Conservation (phyloP, 495 filamentous ascomycete species). For the Annulohypoxylon maeteangense region DNA sequence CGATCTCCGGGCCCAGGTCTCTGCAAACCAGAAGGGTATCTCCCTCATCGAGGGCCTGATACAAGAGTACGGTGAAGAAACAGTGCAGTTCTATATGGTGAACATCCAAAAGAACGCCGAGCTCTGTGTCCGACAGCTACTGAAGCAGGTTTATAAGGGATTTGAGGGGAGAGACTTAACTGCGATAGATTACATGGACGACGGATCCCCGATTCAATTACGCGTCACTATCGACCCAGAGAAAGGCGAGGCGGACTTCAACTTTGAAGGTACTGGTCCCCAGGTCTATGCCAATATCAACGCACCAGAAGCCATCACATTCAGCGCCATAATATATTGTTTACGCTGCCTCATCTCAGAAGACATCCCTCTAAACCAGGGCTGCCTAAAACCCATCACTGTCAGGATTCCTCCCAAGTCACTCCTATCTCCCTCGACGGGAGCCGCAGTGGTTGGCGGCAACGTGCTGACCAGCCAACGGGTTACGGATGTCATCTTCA, state of each 20-base stretch:
- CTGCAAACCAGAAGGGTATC: constrained; percentile 96
- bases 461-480: constrained; percentile 93
- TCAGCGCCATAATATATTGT: constrained; percentile 96
- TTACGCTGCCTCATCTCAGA: constrained; percentile 90
- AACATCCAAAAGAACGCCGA: constrained; percentile 95
- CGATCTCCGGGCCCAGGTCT: constrained; percentile 95
- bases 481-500: constrained; percentile 93
- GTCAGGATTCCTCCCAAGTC: constrained; percentile 85
- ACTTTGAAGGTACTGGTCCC: constrained; percentile 90
- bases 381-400: constrained; percentile 87
- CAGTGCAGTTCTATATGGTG: constrained; percentile 96
- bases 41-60: constrained; percentile 87
- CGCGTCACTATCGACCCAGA: constrained; percentile 83
- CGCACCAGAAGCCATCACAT: constrained; percentile 92
- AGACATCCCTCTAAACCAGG: constrained; percentile 97
- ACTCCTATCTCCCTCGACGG: constrained; percentile 86
- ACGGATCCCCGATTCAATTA: constrained; percentile 88
- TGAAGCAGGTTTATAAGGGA: constrained; percentile 80
- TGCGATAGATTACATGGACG: constrained; percentile 91
- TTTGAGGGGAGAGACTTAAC: constrained; percentile 80
- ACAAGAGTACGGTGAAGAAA: constrained; percentile 86
- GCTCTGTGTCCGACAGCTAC: constrained; percentile 80
- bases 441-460: constrained; percentile 93
- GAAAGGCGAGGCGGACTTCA: constrained; percentile 88
- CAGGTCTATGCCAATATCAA: constrained; percentile 97